Conservation (phyloP, 2,329 filamentous ascomycete genomes). For the Fusarium neocosmosporiellum region DNA sequence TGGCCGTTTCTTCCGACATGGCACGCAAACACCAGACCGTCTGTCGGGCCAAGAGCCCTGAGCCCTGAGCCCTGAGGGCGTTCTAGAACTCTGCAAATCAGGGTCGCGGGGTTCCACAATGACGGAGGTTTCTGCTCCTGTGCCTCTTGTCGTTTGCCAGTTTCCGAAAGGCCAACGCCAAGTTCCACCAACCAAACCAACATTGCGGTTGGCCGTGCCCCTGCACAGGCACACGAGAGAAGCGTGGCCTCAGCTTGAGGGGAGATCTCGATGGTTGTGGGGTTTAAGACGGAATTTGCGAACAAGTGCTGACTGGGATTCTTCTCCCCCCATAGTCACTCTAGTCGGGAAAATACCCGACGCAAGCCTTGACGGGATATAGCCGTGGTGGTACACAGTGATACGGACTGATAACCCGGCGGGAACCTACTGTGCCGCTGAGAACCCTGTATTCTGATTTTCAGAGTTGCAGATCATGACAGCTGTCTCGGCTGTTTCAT, state of each 20-base stretch:
- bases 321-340: slow-evolving; percentile 14
- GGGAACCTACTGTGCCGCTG: neutral
- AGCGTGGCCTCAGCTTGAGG: neutral
- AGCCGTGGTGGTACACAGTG: neutral
- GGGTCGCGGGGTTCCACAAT: slow-evolving; percentile 32
- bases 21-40: slow-evolving; percentile 11
- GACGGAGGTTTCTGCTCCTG: slow-evolving; percentile 22
- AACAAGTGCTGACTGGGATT: slow-evolving; percentile 2
- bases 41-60: slow-evolving; percentile 1
- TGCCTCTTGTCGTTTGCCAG: slow-evolving; percentile 10
- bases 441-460: slow-evolving; percentile 7
- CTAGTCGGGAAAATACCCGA: slow-evolving; percentile 1
- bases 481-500: slow-evolving; percentile 30
- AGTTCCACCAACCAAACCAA: neutral
- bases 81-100: slow-evolving; percentile 36
- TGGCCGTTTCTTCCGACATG: slow-evolving; percentile 18
- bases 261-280: slow-evolving; percentile 35
- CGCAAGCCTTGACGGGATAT: neutral
- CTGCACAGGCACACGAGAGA: slow-evolving; percentile 12
- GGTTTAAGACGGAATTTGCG: slow-evolving; percentile 20
- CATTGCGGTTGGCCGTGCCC: slow-evolving; percentile 4
- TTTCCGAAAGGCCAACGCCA: neutral
- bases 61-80: slow-evolving; percentile 6
- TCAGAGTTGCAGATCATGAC: slow-evolving; percentile 27
- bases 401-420: neutral